Base-by-base conservation (phyloP, 768 basidiomycete genomes). In the Trametopsis cervina region DNA sequence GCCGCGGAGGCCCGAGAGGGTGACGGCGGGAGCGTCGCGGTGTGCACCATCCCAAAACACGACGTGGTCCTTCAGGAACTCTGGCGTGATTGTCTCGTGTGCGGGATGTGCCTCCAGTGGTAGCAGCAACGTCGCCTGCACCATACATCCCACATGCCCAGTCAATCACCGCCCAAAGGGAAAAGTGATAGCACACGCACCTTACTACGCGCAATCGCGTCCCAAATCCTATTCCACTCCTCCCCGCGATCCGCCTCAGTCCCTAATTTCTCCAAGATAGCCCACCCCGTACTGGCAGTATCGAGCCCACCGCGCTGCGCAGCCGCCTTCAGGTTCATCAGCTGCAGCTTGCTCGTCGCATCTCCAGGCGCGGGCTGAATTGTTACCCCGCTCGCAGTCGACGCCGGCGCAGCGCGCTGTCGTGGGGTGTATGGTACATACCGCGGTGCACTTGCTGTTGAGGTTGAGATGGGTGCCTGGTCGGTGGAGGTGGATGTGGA, bases 51-150 rank as follows among this genome's bases (percentile, higher is more conserved):
- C 80, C 55, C 74, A 81, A 25, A 91, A 72, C 24, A 80, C 68
- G 47, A 95, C 64, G 61, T 99, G 95, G 58, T 96, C 92, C 60
- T 78, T 81, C 24, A 96, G 69, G 48, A 93, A 81, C 2, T 90
- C 85, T 0, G 80, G 66, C 0, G 85, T 85, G 44, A 91, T 72
- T 42, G 70, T 70, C 15, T 79, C 75, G 17, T 75, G 69, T 12
- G 72, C 62, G 2, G 76, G 69, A 4, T 69, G 60, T 39, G 75
- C 71, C 42, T 88, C 85, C 2, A 79, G 62, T 0, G 94, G 94
- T 1, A 97, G 71, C 13, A 97, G 68, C 10, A 99, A 60, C 0
- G 86, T 83, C 2, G 87, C 85, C 91, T 95, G 58, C 7, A 52
- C 40, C 22, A n/a, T n/a, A n/a, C n/a, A n/a, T n/a, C n/a, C n/a